Evolutionary conservation across 495 filamentous ascomycete species (phyloP), one percentile per base, ranked within the genome.

Genomic region (Friedmanniomyces simplex): DNA sequence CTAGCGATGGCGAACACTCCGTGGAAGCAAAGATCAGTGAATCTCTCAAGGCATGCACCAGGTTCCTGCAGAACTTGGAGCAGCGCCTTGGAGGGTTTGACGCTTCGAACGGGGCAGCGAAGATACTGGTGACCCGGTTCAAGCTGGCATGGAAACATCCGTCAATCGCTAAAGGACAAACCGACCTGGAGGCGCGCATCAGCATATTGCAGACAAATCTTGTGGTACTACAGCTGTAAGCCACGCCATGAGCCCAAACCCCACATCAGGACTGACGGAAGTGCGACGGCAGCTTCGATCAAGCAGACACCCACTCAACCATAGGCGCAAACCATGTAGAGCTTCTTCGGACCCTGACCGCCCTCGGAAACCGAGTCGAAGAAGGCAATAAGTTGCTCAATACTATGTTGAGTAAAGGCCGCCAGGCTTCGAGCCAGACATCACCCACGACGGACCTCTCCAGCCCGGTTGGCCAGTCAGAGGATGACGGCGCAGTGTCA

Each of bases 131-230:
- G 20, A 30, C 34, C 10, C 24, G 48, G 5, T 43, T 58, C 48
- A 51, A 52, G 37, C 18, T 58, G 12, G 55, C 48, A 18, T 58
- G 24, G 21, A 41, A 47, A 18, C 55, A 49, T 16, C 18, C 18
- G 16, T 49, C 46, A 5, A 49, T 49, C 6, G 2, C 46, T 3
- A 22, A 49, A 28, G 12, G 46, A 8, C 46, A 49, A 18, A 49
- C 18, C 8, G 46, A 49, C 16, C 46, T 49, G 21, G 46, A 49
- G 24, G 46, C 46, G 4, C 11, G 46, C 3, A 49, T 49, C 20
- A 51, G 34, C 24, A 37, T 36, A 12, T 34, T 58, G 55, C 55
- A 58, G 37, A 58, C 47, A 21, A 18, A 51, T 22, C 55, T 58
- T 21, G 42, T 36, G 4, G 24, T 58, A 21, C 25, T 58, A 22